phyloP scores from a whole-genome alignment of 495 filamentous ascomycete species.

The Talaromyces wortmannii region DNA sequence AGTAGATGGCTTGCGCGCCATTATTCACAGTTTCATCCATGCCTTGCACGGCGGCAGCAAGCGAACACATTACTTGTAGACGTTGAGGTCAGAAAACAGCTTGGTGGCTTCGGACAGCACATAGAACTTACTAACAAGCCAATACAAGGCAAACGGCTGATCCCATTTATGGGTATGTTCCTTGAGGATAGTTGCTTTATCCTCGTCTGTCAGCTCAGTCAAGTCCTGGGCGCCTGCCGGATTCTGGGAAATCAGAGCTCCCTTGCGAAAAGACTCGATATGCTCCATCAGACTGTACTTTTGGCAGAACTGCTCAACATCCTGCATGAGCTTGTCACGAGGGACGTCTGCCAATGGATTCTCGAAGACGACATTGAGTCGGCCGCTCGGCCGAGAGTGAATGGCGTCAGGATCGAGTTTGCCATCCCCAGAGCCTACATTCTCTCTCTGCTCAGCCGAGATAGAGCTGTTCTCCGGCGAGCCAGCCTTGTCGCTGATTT shows the following conservation, averaged over 20 bases:
- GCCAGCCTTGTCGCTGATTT: not conserved
- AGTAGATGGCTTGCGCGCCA: constrained; percentile 66
- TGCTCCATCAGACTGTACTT: constrained; percentile 36
- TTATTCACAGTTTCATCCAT: constrained; percentile 79
- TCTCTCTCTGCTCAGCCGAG: not conserved
- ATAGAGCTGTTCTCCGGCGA: not conserved
- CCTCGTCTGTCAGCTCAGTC: constrained; percentile 35
- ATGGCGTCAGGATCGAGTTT: constrained; percentile 11
- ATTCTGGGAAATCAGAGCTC: constrained; percentile 47
- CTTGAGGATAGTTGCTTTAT: constrained; percentile 31
- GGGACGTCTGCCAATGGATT: constrained; percentile 47
- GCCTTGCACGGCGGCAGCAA: constrained; percentile 51
- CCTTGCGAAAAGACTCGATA: constrained; percentile 38
- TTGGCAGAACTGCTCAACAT: constrained; percentile 45
- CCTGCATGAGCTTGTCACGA: constrained; percentile 34
- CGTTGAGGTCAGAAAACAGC: constrained; percentile 23
- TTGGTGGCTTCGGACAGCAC: constrained; percentile 3
- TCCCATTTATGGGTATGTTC: constrained; percentile 52
- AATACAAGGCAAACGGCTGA: constrained; percentile 49
- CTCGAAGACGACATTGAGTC: constrained; percentile 29
- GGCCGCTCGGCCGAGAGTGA: constrained; percentile 10
- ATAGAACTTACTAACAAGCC: constrained; percentile 40
- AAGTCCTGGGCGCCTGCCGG: constrained; percentile 31
- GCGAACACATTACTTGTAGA: constrained; percentile 30
- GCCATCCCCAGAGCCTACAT: constrained; percentile 2